Conservation (phyloP, 169 alveolate genomes). For the Cryptosporidium bovis region DNA sequence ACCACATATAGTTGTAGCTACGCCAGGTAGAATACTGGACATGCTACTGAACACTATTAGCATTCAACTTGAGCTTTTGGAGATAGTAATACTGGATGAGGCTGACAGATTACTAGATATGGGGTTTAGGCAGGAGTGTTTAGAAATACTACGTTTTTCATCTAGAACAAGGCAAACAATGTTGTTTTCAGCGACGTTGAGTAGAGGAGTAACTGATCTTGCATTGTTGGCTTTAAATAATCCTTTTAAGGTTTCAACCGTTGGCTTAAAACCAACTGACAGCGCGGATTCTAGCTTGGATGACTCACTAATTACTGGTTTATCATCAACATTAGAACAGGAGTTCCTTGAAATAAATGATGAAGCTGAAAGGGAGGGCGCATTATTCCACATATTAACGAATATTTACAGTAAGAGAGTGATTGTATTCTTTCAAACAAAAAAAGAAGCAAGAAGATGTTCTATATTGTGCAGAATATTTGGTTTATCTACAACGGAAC, state of each 20-base stretch:
- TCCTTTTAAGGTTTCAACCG: slow-evolving; percentile 79
- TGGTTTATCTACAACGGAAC: slow-evolving; percentile 90
- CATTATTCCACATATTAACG: slow-evolving; percentile 78
- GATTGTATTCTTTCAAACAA: slow-evolving; percentile 90
- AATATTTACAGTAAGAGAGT: slow-evolving; percentile 79
- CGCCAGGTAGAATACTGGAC: slow-evolving; percentile 98
- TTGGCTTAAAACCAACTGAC: slow-evolving; percentile 13
- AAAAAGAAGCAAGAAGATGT: slow-evolving; percentile 90
- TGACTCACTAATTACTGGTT: slow-evolving; percentile 66
- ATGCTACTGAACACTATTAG: slow-evolving; percentile 81
- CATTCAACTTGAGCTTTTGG: slow-evolving; percentile 85
- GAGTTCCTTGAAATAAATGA: slow-evolving; percentile 77
- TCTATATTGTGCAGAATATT: slow-evolving; percentile 85
- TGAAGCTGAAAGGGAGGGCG: slow-evolving; percentile 81
- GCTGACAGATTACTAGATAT: slow-evolving; percentile 95
- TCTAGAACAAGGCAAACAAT: slow-evolving; percentile 84
- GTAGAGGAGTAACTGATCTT: slow-evolving; percentile 85
- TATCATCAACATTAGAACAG: slow-evolving; percentile 77
- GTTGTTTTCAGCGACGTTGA: slow-evolving; percentile 90
- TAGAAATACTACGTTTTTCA: slow-evolving; percentile 77
- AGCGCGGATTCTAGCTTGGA: slow-evolving; percentile 1
- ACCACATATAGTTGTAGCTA: slow-evolving; percentile 96
- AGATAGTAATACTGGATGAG: slow-evolving; percentile 93
- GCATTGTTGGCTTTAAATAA: slow-evolving; percentile 84
- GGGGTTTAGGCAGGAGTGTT: slow-evolving; percentile 91